phyloP scores from a whole-genome alignment of 2,329 filamentous ascomycete genomes.

The Claviceps paspali region DNA sequence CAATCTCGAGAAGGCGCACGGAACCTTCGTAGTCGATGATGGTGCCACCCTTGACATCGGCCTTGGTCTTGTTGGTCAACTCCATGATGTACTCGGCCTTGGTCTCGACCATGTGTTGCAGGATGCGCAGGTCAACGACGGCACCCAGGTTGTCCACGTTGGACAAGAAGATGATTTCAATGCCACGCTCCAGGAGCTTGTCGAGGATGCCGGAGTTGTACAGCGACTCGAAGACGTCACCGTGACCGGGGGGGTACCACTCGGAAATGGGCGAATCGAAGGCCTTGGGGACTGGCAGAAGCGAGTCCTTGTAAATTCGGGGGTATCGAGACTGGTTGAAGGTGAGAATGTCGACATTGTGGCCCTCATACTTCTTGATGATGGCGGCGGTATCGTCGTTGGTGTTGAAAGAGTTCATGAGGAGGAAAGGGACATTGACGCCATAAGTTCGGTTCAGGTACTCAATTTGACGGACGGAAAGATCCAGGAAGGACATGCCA shows the following conservation, averaged over 20 bases:
- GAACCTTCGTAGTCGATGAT: constrained; percentile 99
- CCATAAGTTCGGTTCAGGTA: constrained; percentile 97
- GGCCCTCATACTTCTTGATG: constrained; percentile 99
- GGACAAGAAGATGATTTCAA: constrained; percentile 96
- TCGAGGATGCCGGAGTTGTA: constrained; percentile 99
- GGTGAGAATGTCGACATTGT: constrained; percentile 98
- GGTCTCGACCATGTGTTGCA: constrained; percentile 98
- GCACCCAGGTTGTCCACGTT: constrained; percentile 98
- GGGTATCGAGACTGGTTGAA: constrained; percentile 99
- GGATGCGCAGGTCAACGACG: constrained; percentile 91
- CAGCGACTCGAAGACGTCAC: constrained; percentile 98
- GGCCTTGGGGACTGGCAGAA: constrained; percentile 85
- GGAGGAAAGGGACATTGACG: constrained; percentile 92
- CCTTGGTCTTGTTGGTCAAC: constrained; percentile 99
- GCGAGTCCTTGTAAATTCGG: constrained; percentile 94
- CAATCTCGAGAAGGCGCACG: constrained; percentile 92
- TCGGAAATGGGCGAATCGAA: constrained; percentile 78
- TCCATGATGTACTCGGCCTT: constrained; percentile 99
- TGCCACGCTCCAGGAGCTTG: constrained; percentile 84
- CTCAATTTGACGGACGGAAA: constrained; percentile 97
- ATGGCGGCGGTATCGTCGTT: constrained; percentile 95
- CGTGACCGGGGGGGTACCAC: constrained; percentile 98
- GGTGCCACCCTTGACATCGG: constrained; percentile 99
- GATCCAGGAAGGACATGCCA: constrained; percentile 98
- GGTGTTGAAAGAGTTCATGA: constrained; percentile 99